These are phyloP conservation scores for Rhynchospora breviuscula DNA, from an alignment of 176 grass and related monocot genomes.

Conservation along the genomic window DNA sequence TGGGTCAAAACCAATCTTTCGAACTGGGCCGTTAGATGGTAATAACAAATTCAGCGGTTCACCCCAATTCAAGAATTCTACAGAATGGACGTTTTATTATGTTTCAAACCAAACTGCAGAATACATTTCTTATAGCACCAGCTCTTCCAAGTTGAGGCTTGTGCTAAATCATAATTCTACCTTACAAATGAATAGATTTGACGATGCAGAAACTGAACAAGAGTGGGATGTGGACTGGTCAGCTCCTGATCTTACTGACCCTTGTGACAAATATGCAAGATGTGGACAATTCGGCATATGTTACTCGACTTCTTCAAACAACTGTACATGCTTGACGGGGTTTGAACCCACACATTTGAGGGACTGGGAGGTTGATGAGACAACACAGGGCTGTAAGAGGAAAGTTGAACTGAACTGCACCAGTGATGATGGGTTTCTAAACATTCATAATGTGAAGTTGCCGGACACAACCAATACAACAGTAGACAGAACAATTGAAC, in stretches of 20 bases:
- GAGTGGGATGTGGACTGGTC: slow-evolving; percentile 50
- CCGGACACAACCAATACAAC: slow-evolving; percentile 61
- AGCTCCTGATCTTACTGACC: slow-evolving; percentile 43
- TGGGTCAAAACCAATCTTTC: slow-evolving; percentile 2
- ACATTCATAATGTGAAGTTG: slow-evolving; percentile 37
- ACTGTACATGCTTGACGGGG: slow-evolving; percentile 43
- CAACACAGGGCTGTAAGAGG: slow-evolving; percentile 41
- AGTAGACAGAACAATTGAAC: slow-evolving; percentile 21
- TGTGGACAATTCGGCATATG: slow-evolving; percentile 69
- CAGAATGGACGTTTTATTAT: slow-evolving; percentile 42
- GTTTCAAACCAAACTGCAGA: slow-evolving; percentile 31
- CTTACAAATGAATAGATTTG: slow-evolving; percentile 43
- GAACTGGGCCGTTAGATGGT: slow-evolving; percentile 66
- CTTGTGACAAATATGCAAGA: slow-evolving; percentile 41
- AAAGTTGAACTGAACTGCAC: slow-evolving; percentile 32
- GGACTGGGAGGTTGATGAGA: slow-evolving; percentile 42
- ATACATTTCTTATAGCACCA: slow-evolving; percentile 25
- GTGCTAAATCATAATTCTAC: slow-evolving; percentile 41
- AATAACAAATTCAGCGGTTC: slow-evolving; percentile 40
- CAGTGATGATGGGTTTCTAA: slow-evolving; percentile 52
- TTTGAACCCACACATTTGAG: slow-evolving; percentile 32
- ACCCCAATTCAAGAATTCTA: slow-evolving; percentile 34
- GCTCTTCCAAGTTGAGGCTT: slow-evolving; percentile 31
- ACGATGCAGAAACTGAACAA: not conserved
- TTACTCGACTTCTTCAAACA: slow-evolving; percentile 16